Conservation (phyloP, 108 stramenopile genomes). For the Stephanodiscus triporus region DNA sequence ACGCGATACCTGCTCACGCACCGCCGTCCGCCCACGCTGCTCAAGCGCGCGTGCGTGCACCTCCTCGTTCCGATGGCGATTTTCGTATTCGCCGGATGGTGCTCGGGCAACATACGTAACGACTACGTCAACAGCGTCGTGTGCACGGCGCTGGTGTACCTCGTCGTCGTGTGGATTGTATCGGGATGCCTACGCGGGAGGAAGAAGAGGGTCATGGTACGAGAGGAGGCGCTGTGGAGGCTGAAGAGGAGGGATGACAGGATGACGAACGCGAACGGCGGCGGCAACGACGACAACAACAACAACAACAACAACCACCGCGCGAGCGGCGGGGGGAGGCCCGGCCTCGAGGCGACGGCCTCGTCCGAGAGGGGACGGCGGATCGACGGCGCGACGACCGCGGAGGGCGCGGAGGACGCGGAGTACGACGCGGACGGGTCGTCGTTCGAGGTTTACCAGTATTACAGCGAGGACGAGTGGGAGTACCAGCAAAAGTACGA, state of each 20-base stretch:
- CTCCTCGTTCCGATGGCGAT: conserved; percentile 56
- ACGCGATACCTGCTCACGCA: conserved; percentile 72
- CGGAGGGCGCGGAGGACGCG: too few species aligned
- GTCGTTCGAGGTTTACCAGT: conserved; percentile 9
- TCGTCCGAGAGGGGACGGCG: background rate
- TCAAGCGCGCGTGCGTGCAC: conserved; percentile 58
- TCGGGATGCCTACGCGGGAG: conserved; percentile 58
- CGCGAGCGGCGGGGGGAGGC: too few species aligned
- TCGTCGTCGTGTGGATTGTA: conserved; percentile 56
- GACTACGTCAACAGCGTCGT: conserved; percentile 57
- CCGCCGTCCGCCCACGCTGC: conserved; percentile 55
- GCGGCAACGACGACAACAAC: too few species aligned
- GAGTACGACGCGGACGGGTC: too few species aligned
- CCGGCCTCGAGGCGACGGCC: background rate
- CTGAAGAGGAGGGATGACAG: conserved; percentile 44
- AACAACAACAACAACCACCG: too few species aligned
- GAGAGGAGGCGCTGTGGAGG: conserved; percentile 72
- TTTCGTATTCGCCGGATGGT: conserved; percentile 66
- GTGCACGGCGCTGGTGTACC: conserved; percentile 49
- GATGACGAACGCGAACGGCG: background rate
- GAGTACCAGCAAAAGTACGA: conserved; percentile 34
- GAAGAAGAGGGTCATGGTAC: conserved; percentile 62
- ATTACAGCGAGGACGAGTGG: conserved; percentile 37
- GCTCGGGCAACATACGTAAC: conserved; percentile 61
- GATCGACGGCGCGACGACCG: too few species aligned